Conservation (phyloP, 306 rosid genomes). For the Vigna reflexopilosa region DNA sequence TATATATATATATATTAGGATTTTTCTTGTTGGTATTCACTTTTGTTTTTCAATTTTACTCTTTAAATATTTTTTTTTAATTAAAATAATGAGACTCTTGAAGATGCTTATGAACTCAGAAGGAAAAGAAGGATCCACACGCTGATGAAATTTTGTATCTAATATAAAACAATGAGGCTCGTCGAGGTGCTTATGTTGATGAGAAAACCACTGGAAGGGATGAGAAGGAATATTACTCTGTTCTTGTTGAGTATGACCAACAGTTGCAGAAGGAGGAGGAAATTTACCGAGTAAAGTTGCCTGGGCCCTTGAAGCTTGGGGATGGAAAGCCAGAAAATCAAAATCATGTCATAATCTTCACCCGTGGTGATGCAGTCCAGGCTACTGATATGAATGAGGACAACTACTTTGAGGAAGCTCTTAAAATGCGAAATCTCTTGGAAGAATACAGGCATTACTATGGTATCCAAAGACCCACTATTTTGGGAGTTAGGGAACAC, state of each 20-base stretch:
- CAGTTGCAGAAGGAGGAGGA: constrained; percentile 58
- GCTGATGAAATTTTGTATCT: constrained; percentile 58
- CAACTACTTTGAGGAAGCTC: constrained; percentile 64
- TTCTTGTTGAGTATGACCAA: constrained; percentile 60
- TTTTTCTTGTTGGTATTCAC: too few species aligned
- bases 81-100: too few species aligned
- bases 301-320: constrained; percentile 62
- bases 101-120: constrained; percentile 59
- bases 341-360: constrained; percentile 58
- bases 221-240: constrained; percentile 56
- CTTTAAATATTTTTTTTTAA: too few species aligned
- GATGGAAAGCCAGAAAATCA: constrained; percentile 66
- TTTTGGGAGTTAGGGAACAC: constrained; percentile 60
- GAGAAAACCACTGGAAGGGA: constrained; percentile 50
- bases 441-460: constrained; percentile 52
- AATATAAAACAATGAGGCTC: constrained; percentile 57
- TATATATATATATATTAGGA: too few species aligned
- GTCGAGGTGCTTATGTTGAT: constrained; percentile 61
- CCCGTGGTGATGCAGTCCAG: constrained; percentile 62
- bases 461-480: constrained; percentile 56
- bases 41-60: too few species aligned
- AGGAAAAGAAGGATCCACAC: constrained; percentile 64
- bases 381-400: constrained; percentile 63
- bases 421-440: constrained; percentile 57
- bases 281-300: constrained; percentile 57